Conservation (phyloP, 768 basidiomycete genomes). For the Boletus eberwhitei region DNA sequence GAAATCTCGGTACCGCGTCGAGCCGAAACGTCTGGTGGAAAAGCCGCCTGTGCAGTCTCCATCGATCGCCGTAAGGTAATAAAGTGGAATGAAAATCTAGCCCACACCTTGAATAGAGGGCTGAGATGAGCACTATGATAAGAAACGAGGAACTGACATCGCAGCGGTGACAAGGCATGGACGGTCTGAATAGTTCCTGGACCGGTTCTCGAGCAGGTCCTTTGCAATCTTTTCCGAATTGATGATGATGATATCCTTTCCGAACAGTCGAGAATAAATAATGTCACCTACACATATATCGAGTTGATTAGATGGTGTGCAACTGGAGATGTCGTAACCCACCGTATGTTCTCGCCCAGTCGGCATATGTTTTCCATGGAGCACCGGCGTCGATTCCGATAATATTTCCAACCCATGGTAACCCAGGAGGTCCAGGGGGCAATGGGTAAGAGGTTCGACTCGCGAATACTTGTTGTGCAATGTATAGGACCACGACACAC, state of each 20-base stretch:
- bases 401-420: no score
- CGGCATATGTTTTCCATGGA: slow-evolving; percentile 10
- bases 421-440: no score
- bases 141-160: background rate
- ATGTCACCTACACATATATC: background rate
- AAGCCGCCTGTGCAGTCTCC: slow-evolving; percentile 13
- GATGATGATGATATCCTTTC: slow-evolving; percentile 10
- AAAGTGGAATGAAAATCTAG: background rate
- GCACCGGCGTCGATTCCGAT: background rate
- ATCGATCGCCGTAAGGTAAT: slow-evolving; percentile 5
- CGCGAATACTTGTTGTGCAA: no score
- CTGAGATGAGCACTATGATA: background rate
- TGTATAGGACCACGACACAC: no score
- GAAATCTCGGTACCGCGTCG: background rate
- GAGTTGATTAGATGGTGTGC: background rate
- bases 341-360: slow-evolving; percentile 11
- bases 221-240: slow-evolving; percentile 6
- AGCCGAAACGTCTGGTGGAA: slow-evolving; percentile 10
- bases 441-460: no score
- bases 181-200: slow-evolving; percentile 7
- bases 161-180: background rate
- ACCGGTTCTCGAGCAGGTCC: slow-evolving; percentile 7
- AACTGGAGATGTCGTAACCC: background rate
- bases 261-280: background rate
- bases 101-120: background rate